Evolutionary conservation across 2,329 filamentous ascomycete genomes (phyloP).

Genomic region (Tolypocladium ovalisporum): DNA sequence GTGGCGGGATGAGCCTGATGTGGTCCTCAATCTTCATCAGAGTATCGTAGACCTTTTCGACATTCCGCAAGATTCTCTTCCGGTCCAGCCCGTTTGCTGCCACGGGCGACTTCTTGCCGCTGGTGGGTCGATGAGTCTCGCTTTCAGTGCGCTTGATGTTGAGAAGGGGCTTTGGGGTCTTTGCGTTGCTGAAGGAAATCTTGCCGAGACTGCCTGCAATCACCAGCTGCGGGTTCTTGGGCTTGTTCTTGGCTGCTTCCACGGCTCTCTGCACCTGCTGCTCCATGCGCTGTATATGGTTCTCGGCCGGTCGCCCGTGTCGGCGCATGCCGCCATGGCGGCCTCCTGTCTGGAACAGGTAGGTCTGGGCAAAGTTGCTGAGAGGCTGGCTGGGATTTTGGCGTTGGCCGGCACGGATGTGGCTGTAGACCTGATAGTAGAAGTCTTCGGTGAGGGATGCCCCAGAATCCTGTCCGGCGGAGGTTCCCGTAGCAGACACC

Average conservation of each 20-base stretch:
- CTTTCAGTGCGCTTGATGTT: constrained; percentile 87
- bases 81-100: constrained; percentile 52
- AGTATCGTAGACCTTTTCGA: constrained; percentile 78
- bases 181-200: constrained; percentile 98
- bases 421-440: constrained; percentile 95
- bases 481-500: constrained; percentile 81
- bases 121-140: constrained; percentile 41
- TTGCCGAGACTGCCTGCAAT: constrained; percentile 95
- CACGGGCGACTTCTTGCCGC: constrained; percentile 29
- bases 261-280: constrained; percentile 97
- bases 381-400: constrained; percentile 89
- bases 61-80: constrained; percentile 74
- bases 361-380: constrained; percentile 95
- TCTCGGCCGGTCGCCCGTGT: constrained; percentile 76
- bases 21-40: constrained; percentile 94
- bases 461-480: constrained; percentile 70
- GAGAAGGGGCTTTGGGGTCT: constrained; percentile 87
- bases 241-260: constrained; percentile 92
- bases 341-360: constrained; percentile 87
- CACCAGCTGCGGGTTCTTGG: constrained; percentile 94
- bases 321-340: constrained; percentile 65
- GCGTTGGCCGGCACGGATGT: constrained; percentile 80
- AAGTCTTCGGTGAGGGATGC: constrained; percentile 84
- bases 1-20: constrained; percentile 63
- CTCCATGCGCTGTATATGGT: constrained; percentile 98